These are phyloP conservation scores for Solanum bulbocastanum DNA, from an alignment of 257 asterid species.

Conservation along the genomic window DNA sequence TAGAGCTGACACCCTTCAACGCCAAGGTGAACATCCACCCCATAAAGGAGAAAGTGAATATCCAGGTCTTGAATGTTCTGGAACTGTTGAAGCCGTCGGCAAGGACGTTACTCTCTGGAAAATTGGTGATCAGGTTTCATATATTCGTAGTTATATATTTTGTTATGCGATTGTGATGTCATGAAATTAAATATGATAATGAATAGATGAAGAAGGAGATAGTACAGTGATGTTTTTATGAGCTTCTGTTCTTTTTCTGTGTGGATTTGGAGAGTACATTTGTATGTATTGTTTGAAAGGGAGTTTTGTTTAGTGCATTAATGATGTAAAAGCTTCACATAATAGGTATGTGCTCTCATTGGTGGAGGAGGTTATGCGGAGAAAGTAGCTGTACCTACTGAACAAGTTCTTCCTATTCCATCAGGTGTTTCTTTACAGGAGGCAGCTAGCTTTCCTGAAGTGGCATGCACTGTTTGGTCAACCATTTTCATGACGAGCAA, in stretches of 20 bases:
- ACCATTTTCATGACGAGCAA: conserved; percentile 83
- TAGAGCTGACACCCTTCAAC: conserved; percentile 80
- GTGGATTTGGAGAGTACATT: not conserved
- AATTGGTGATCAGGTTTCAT: conserved; percentile 70
- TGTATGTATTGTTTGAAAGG: not conserved
- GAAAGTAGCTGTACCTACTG: conserved; percentile 78
- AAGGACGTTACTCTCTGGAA: conserved; percentile 65
- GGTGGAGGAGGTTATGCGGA: conserved; percentile 99
- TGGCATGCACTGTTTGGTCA: conserved; percentile 96
- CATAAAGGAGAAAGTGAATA: conserved; percentile 61
- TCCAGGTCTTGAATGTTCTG: conserved; percentile 98
- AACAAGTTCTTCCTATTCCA: conserved; percentile 83
- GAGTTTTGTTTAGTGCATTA: not conserved
- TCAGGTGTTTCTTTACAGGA: conserved; percentile 74
- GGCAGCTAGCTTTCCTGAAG: conserved; percentile 92
- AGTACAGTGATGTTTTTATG: not conserved
- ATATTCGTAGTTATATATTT: too few species aligned
- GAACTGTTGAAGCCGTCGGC: conserved; percentile 70
- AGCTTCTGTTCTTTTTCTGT: not conserved
- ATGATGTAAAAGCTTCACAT: not conserved
- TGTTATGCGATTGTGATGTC: too few species aligned
- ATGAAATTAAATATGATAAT: too few species aligned
- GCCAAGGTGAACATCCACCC: conserved; percentile 64
- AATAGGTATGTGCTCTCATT: conserved; percentile 80
- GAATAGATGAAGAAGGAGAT: too few species aligned